A percentile compares a stretch with the other conserved stretches of the same genome.
These are phyloP conservation scores for Corymbia citriodora DNA, from an alignment of 441 rosid species.

Conservation along the genomic window DNA sequence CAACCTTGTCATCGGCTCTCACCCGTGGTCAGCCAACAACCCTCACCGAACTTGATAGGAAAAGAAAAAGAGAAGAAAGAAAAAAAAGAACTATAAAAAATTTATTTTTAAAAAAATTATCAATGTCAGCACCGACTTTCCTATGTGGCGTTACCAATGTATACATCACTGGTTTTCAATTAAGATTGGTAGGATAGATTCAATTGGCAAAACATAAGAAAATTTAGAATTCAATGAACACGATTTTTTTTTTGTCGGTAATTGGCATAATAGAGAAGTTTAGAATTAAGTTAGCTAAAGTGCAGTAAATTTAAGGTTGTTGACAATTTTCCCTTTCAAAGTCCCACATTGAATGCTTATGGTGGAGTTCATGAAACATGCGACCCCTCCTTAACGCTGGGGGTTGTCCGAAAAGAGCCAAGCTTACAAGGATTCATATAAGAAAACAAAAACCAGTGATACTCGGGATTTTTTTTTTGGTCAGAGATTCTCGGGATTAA, in stretches of 20 bases:
- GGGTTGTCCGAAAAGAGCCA: not conserved
- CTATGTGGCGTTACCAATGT: rapidly evolving
- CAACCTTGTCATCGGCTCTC: too few species aligned
- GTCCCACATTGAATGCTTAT: not conserved
- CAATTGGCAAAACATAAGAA: not conserved
- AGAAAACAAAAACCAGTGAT: not conserved
- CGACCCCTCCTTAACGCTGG: not conserved
- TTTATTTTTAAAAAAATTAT: too few species aligned
- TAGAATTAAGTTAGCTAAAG: rapidly evolving
- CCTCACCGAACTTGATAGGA: too few species aligned
- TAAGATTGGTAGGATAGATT: rapidly evolving
- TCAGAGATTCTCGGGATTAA: not conserved
- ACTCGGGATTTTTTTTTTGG: not conserved
- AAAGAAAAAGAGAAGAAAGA: too few species aligned
- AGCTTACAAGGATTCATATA: not conserved
- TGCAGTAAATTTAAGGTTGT: too few species aligned
- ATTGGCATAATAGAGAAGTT: too few species aligned
- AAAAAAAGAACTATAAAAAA: too few species aligned
- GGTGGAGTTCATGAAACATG: not conserved
- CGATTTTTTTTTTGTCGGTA: too few species aligned
- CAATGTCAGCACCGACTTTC: rapidly evolving
- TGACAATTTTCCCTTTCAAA: not conserved
- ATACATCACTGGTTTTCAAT: rapidly evolving
- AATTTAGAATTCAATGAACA: rapidly evolving
- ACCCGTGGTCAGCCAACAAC: too few species aligned